phyloP scores from a whole-genome alignment of 2,329 filamentous ascomycete species.

The Sporothrix mexicana region DNA sequence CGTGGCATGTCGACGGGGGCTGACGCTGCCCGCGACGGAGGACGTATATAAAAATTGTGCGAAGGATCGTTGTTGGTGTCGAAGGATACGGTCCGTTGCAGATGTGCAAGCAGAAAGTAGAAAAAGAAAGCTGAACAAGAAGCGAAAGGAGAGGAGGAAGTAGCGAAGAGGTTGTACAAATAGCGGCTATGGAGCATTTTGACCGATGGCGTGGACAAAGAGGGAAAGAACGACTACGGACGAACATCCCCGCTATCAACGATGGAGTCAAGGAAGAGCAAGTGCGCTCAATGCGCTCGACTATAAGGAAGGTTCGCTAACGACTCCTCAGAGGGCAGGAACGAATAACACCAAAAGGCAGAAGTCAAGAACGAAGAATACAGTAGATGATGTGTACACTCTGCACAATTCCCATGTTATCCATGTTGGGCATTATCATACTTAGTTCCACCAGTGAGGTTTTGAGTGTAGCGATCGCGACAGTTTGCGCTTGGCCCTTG shows the following conservation, averaged over 20 bases:
- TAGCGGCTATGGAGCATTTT: neutral
- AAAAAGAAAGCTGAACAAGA: neutral
- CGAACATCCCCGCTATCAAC: slow-evolving; percentile 11
- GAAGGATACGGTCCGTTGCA: neutral
- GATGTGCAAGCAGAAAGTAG: neutral
- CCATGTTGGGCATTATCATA: neutral
- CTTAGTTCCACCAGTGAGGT: neutral
- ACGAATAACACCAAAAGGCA: neutral
- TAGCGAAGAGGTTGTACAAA: neutral
- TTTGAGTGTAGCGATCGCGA: neutral
- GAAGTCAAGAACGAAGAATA: neutral
- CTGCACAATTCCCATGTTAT: too few species aligned
- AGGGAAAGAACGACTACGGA: neutral
- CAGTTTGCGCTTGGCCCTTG: neutral
- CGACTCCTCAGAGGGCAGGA: neutral
- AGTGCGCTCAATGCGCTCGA: neutral
- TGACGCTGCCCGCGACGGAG: slow-evolving; percentile 10
- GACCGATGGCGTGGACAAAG: neutral
- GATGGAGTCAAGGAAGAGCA: neutral
- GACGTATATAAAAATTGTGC: neutral
- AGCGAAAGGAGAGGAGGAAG: neutral
- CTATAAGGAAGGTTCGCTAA: slow-evolving; percentile 5
- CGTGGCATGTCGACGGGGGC: slow-evolving; percentile 5
- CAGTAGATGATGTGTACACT: neutral
- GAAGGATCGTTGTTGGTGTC: neutral